phyloP scores from a whole-genome alignment of 106 monocot species.

The Chionographis japonica region DNA sequence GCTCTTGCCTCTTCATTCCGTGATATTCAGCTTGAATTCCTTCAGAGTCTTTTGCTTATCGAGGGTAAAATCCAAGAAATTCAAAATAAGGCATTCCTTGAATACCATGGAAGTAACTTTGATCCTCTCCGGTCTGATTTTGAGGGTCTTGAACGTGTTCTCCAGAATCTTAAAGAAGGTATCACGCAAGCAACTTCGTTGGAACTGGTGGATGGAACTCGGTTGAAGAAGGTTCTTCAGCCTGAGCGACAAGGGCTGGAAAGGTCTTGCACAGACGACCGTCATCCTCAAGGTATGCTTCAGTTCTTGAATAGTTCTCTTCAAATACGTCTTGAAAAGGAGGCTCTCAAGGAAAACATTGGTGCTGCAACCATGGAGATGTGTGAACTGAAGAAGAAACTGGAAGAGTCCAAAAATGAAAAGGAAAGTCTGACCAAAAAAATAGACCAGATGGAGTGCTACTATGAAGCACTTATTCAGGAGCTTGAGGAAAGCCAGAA shows the following conservation, averaged over 20 bases:
- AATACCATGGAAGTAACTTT: conserved; percentile 30
- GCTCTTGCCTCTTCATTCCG: conserved; percentile 8
- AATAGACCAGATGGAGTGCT: conserved; percentile 79
- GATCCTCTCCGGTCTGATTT: conserved; percentile 57
- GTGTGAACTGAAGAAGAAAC: conserved; percentile 54
- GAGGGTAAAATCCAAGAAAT: conserved; percentile 65
- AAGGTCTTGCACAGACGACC: conserved; percentile 10
- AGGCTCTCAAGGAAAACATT: conserved; percentile 12
- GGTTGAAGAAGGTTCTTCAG: conserved; percentile 4
- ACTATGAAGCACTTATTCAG: conserved; percentile 83
- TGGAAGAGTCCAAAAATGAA: conserved; percentile 71
- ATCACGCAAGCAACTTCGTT: conserved; percentile 13
- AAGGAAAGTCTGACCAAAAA: conserved; percentile 58
- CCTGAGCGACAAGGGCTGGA: conserved; percentile 16
- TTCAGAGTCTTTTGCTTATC: conserved; percentile 51
- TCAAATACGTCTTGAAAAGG: conserved; percentile 3
- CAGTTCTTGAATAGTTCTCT: conserved; percentile 8
- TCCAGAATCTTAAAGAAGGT: conserved; percentile 55
- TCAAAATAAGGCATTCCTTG: conserved; percentile 45
- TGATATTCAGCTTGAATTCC: conserved; percentile 33
- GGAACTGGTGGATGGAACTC: conserved; percentile 5
- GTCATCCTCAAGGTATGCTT: conserved; percentile 12
- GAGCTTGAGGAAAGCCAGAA: conserved; percentile 76
- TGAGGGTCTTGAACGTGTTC: conserved; percentile 40
- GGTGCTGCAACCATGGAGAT: conserved; percentile 31